These are phyloP conservation scores for Penicillium lividum DNA, from an alignment of 495 filamentous ascomycete genomes.

Conservation along the genomic window DNA sequence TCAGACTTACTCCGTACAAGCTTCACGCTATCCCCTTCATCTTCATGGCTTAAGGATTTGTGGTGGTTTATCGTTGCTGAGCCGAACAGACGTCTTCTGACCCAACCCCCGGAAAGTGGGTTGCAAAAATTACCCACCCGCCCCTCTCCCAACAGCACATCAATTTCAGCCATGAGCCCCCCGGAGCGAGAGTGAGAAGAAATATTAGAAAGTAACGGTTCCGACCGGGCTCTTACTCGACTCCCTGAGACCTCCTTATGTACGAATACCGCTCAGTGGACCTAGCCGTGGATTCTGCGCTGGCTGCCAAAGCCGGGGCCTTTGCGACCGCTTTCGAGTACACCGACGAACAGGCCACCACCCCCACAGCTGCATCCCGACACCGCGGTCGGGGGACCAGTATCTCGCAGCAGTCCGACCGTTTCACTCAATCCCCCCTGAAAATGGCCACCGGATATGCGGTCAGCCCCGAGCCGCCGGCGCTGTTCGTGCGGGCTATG, in stretches of 20 bases:
- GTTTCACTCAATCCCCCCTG: conserved; percentile 31
- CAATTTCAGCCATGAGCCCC: conserved; percentile 29
- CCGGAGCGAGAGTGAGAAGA: conserved; percentile 19
- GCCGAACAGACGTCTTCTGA: background rate
- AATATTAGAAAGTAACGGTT: background rate
- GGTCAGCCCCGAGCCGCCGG: conserved; percentile 67
- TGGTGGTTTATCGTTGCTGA: conserved; percentile 9
- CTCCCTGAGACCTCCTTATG: conserved; percentile 29
- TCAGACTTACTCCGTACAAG: background rate
- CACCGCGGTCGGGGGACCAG: conserved; percentile 36
- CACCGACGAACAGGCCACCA: conserved; percentile 44
- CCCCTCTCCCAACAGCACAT: conserved; percentile 17
- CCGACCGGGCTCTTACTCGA: background rate
- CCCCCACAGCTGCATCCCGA: conserved; percentile 34
- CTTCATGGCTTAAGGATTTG: conserved; percentile 6
- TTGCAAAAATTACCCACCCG: conserved; percentile 24
- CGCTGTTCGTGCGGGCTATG: conserved; percentile 90
- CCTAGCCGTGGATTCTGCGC: conserved; percentile 37
- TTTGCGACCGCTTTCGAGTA: conserved; percentile 50
- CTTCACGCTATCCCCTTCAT: background rate
- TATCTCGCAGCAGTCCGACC: conserved; percentile 32
- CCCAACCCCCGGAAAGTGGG: conserved; percentile 22
- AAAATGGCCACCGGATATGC: conserved; percentile 53
- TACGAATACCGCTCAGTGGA: conserved; percentile 37
- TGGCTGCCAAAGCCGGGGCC: conserved; percentile 38